phyloP scores from a whole-genome alignment of 2,329 filamentous ascomycete genomes.

The Coniochaeta sp. region DNA sequence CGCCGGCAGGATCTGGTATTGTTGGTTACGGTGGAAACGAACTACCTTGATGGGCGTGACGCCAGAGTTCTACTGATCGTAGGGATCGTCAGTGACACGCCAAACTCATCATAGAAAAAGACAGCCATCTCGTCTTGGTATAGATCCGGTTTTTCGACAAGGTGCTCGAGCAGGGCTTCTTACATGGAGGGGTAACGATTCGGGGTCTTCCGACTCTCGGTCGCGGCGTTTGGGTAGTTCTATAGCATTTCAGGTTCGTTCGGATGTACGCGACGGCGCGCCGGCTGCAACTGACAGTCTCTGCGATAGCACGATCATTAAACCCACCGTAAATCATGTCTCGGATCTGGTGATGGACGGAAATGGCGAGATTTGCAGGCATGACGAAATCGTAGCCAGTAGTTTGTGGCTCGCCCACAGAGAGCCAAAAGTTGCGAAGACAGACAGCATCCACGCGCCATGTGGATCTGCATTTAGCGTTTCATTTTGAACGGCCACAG shows the following conservation, averaged over 20 bases:
- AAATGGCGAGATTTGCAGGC: too few relatives aligned
- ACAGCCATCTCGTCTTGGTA: not conserved
- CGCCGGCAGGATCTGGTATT: slow-evolving; percentile 17
- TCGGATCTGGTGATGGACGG: not conserved
- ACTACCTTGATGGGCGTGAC: slow-evolving; percentile 18
- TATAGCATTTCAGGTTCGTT: not conserved
- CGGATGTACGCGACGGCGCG: not conserved
- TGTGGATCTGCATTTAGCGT: too few relatives aligned
- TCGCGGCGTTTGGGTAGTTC: not conserved
- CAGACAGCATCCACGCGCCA: too few relatives aligned
- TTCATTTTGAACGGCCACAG: too few relatives aligned
- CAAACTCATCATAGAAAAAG: not conserved
- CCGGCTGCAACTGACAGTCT: not conserved
- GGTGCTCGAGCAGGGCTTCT: too few relatives aligned
- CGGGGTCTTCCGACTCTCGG: slow-evolving; percentile 4
- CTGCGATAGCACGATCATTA: not conserved
- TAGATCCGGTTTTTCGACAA: too few relatives aligned
- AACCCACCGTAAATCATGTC: not conserved
- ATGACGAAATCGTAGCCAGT: too few relatives aligned
- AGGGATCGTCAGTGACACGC: not conserved
- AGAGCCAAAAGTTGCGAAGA: too few relatives aligned
- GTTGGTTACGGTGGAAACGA: slow-evolving; percentile 12
- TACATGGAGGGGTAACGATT: slow-evolving; percentile 5
- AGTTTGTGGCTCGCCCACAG: too few relatives aligned
- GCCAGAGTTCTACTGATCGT: slow-evolving; percentile 6